Base-by-base conservation (phyloP, 768 basidiomycete genomes). In the Leccinum disarticulatum region DNA sequence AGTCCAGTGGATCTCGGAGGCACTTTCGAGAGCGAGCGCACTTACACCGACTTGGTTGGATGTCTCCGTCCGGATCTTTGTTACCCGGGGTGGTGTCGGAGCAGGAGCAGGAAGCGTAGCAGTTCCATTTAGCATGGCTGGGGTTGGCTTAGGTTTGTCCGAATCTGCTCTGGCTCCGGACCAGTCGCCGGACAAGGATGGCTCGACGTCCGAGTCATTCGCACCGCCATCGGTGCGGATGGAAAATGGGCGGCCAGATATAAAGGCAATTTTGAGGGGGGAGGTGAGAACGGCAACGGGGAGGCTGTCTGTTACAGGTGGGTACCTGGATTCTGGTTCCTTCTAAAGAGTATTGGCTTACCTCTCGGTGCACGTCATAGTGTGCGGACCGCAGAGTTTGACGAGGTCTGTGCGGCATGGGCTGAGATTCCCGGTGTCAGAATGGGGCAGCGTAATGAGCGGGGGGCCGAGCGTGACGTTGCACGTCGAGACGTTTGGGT, bases 251-350 rank as follows among this genome's bases (percentile, higher is more conserved):
- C 69, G 83, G 1, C 82, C 83, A 0, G 77, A 83, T 55, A 41
- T 85, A 3, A 54, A 65, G 6, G 58, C 61, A 0, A 64, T 83
- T 2, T 51, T 84, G 3, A 57, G 64, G 3, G 70, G 73, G 14
- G 81, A 83, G 60, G 74, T 79, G 9, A 64, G 48, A 2, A 60
- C 61, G 6, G 70, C 73, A 8, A 63, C 62, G 3, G 82, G 80
- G 7, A 69, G 73, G 6, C 72, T 83, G 65, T 78, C 79, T 8
- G 78, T 85, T 28, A 81, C 75, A 31, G 83, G 84, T 83, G 57
- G 8, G 78, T 72, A 1, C 9, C 15, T 36, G 11, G 15, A 14
- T 17, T 30, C 1, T 3, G 4, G n/a, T 25, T 2, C 9, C 11
- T 10, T 13, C 10, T 13, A 17, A 19, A 6, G 19, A 36, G 22